These are phyloP conservation scores for Colletotrichum limetticola DNA, from an alignment of 2,329 filamentous ascomycete genomes.

Conservation along the genomic window DNA sequence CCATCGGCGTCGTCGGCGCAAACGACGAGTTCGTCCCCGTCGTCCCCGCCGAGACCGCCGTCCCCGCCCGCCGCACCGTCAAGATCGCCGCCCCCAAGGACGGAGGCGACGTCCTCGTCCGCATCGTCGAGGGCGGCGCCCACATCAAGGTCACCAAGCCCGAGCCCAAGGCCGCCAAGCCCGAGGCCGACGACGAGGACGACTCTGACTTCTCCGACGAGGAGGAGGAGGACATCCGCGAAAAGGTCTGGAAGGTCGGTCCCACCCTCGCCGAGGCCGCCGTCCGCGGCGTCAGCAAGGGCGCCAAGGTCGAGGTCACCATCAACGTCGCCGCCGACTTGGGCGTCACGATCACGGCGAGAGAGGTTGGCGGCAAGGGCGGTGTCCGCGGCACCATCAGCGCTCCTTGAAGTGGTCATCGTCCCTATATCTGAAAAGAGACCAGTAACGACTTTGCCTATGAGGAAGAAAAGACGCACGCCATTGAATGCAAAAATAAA, in stretches of 20 bases:
- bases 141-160: conserved; percentile 95
- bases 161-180: conserved; percentile 79
- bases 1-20: conserved; percentile 82
- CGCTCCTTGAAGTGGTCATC: conserved; percentile 36
- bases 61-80: conserved; percentile 86
- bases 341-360: conserved; percentile 79
- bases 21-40: conserved; percentile 82
- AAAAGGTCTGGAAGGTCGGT: conserved; percentile 93
- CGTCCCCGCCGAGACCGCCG: conserved; percentile 86
- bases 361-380: conserved; percentile 89
- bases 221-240: conserved; percentile 86
- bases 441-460: neutral
- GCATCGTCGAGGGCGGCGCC: conserved; percentile 86
- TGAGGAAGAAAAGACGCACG: neutral
- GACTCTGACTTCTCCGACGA: conserved; percentile 76
- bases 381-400: conserved; percentile 75
- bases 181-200: conserved; percentile 71
- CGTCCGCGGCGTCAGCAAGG: conserved; percentile 86
- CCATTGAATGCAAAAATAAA: neutral
- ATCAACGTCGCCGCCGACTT: conserved; percentile 88
- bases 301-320: conserved; percentile 91
- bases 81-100: conserved; percentile 80
- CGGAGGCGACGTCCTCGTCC: conserved; percentile 89
- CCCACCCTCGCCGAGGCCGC: conserved; percentile 86
- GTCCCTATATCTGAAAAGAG: neutral